Conservation (phyloP, 73 alveolate genomes). For the Paramecium pentaurelia region DNA sequence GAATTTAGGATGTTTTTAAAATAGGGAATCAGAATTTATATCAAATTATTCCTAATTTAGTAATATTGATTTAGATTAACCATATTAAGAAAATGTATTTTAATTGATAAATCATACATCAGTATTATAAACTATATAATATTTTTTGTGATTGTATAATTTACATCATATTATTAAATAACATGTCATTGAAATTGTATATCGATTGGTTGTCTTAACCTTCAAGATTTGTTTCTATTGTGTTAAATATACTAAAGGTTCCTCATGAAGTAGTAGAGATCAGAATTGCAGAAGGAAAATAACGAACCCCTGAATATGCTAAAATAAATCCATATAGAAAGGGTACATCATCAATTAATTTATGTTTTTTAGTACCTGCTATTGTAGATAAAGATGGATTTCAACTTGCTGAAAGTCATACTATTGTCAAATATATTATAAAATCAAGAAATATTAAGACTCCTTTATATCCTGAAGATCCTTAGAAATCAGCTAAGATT, state of each 20-base stretch:
- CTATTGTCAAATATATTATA: not conserved
- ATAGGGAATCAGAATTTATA: not conserved
- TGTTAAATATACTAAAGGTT: not conserved
- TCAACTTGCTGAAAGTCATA: constrained; percentile 24
- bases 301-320: not conserved
- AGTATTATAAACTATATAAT: not conserved
- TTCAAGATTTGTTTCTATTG: constrained; percentile 6
- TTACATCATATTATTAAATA: not conserved
- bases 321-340: not conserved
- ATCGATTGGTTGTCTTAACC: constrained; percentile 31
- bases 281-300: not conserved
- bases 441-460: constrained; percentile 11
- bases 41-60: too few species aligned
- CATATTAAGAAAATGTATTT: not conserved
- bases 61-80: too few species aligned
- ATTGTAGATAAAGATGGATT: constrained; percentile 5
- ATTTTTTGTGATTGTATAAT: not conserved
- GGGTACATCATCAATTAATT: not conserved
- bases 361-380: not conserved
- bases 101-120: not conserved
- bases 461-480: not conserved
- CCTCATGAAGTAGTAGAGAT: constrained; percentile 11
- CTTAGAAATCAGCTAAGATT: not conserved
- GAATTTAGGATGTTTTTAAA: not conserved
- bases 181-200: not conserved